Percentiles rank a stretch among this genome's conserved stretches.
These are phyloP conservation scores for Litchi chinensis DNA, from an alignment of 345 rosid species.

Conservation along the genomic window DNA sequence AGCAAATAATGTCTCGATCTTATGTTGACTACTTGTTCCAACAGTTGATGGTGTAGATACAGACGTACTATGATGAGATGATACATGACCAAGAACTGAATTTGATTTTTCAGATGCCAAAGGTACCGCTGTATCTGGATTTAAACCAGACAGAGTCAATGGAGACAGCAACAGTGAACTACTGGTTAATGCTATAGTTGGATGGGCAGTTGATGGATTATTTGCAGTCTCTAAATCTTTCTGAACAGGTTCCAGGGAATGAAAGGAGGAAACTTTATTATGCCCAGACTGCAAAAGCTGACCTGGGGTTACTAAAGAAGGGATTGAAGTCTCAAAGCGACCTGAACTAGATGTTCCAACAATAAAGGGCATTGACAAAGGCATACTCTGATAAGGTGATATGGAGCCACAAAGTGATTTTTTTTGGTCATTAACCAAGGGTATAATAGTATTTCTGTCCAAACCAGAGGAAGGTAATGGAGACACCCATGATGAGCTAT, in stretches of 20 bases:
- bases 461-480: background rate
- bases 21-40: slow-evolving; percentile 8
- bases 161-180: slow-evolving; percentile 9
- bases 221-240: background rate
- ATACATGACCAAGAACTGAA: background rate
- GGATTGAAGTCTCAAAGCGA: background rate
- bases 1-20: slow-evolving; percentile 14
- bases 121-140: background rate
- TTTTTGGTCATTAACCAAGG: background rate
- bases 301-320: background rate
- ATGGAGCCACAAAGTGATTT: background rate
- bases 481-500: background rate
- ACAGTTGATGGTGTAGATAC: slow-evolving; percentile 6
- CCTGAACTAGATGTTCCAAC: background rate
- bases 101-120: background rate
- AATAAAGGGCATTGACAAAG: background rate
- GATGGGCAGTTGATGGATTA: background rate
- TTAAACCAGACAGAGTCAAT: background rate
- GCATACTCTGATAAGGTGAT: background rate
- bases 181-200: slow-evolving; percentile 2
- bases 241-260: background rate
- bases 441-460: background rate
- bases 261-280: background rate
- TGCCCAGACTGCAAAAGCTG: background rate
- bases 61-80: slow-evolving; percentile 4